phyloP scores from a whole-genome alignment of 2,329 filamentous ascomycete species.

The Exophiala bonariae region DNA sequence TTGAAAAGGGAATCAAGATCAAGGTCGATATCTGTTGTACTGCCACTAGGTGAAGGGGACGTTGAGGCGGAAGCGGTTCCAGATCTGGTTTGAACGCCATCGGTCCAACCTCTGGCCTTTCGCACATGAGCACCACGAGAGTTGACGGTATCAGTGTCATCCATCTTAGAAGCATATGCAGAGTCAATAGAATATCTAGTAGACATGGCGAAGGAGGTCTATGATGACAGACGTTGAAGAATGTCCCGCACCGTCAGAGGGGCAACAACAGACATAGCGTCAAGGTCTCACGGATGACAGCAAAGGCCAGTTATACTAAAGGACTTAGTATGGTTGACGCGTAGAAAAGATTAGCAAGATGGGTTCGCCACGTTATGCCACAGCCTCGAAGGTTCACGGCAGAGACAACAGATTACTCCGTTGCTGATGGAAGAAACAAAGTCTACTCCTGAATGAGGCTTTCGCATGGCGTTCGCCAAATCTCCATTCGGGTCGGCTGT shows the following conservation, averaged over 20 bases:
- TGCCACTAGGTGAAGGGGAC: constrained; percentile 2
- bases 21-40: constrained; percentile 9
- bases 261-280: too few species aligned
- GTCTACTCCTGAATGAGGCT: too few species aligned
- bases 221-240: too few species aligned
- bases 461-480: constrained; percentile 8
- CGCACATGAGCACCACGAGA: background rate
- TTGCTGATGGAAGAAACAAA: too few species aligned
- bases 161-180: background rate
- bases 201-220: constrained; percentile 2
- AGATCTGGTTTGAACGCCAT: constrained; percentile 1
- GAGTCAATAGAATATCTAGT: constrained; percentile 6
- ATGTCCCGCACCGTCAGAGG: too few species aligned
- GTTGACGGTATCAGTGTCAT: background rate
- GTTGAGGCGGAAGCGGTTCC: constrained; percentile 1
- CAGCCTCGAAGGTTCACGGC: too few species aligned
- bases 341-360: too few species aligned
- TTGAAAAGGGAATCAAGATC: constrained; percentile 18
- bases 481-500: constrained; percentile 4
- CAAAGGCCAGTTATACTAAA: too few species aligned
- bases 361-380: too few species aligned
- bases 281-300: too few species aligned
- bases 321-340: too few species aligned
- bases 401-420: too few species aligned
- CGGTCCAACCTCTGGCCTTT: constrained; percentile 4